Conservation (phyloP, 257 asterid genomes). For the Marsdenia floribunda region DNA sequence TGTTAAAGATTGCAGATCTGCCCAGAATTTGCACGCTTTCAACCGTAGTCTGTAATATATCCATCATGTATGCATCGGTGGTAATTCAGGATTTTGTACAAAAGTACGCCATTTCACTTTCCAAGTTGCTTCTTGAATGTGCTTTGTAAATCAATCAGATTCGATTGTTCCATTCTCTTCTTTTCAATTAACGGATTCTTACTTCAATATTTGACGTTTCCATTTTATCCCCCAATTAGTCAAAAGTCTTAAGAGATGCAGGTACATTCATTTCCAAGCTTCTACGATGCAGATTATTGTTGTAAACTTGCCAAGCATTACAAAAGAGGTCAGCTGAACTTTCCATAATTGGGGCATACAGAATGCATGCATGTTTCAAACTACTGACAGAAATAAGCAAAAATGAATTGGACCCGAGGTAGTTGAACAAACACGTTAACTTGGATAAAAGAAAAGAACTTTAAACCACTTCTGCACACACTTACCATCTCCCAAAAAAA, state of each 20-base stretch:
- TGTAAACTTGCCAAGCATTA: neutral
- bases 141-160: neutral
- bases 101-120: neutral
- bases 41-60: neutral
- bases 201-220: too few species aligned
- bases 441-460: too few species aligned
- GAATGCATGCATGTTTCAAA: too few species aligned
- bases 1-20: neutral
- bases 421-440: too few species aligned
- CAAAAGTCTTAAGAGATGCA: neutral
- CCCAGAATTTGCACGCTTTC: neutral
- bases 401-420: too few species aligned
- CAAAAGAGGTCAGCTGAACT: too few species aligned
- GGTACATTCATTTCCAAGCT: neutral
- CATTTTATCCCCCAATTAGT: too few species aligned
- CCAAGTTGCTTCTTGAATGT: neutral
- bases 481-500: neutral
- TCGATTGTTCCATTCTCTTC: neutral
- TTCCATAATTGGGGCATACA: too few species aligned
- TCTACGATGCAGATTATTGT: neutral
- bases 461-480: neutral
- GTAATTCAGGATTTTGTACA: constrained; percentile 17
- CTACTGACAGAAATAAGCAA: too few species aligned
- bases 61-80: neutral
- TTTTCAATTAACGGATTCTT: neutral